phyloP scores from a whole-genome alignment of 441 rosid species.

The Euphorbia schlechtendalii region DNA sequence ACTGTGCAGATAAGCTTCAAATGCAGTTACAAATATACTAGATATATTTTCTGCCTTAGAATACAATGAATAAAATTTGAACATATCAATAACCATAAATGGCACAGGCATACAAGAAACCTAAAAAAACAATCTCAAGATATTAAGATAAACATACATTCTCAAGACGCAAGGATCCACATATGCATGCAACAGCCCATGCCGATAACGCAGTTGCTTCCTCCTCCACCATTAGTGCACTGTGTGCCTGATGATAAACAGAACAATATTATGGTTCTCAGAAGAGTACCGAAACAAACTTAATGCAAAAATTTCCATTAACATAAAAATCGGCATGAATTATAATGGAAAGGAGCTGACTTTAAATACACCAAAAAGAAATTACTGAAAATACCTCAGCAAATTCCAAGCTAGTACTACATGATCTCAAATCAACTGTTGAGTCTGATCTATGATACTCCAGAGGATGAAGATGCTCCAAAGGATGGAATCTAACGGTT shows the following conservation, averaged over 20 bases:
- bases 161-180: constrained; percentile 92
- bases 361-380: constrained; percentile 6
- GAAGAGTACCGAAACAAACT: constrained; percentile 4
- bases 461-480: constrained; percentile 86
- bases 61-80: background rate
- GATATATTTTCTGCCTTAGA: background rate
- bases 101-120: background rate
- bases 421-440: constrained; percentile 61
- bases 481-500: constrained; percentile 69
- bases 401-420: constrained; percentile 62
- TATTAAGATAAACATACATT: constrained; percentile 36
- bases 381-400: constrained; percentile 55
- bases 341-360: background rate
- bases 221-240: constrained; percentile 74
- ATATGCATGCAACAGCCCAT: constrained; percentile 88
- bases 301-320: background rate
- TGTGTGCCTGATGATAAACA: constrained; percentile 52
- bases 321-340: background rate
- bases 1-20: background rate
- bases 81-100: background rate
- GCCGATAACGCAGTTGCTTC: constrained; percentile 83
- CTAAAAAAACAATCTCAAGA: constrained; percentile 1
- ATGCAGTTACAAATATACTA: background rate
- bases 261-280: constrained; percentile 14
- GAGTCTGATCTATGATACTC: constrained; percentile 70